Percentiles rank a stretch among this genome's conserved stretches.
phyloP scores from a whole-genome alignment of 192 early-diverging fungal genomes.

The Rhizophlyctis rosea region DNA sequence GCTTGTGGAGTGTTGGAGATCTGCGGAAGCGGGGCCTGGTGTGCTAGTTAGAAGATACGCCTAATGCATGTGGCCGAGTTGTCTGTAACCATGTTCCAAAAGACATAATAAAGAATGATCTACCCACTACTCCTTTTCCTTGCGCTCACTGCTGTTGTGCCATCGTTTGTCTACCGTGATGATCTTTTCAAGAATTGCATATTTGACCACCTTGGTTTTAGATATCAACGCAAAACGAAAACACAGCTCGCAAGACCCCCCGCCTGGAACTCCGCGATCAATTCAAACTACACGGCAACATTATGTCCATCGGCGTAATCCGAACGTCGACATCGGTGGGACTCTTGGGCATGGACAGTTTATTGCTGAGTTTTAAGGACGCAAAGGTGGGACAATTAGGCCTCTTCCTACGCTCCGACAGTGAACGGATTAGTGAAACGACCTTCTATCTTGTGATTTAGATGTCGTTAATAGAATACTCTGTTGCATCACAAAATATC shows the following conservation, averaged over 20 bases:
- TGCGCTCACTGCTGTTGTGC: too few species aligned
- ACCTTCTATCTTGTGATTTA: conserved; percentile 37
- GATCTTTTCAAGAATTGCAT: too few species aligned
- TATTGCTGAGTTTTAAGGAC: conserved; percentile 76
- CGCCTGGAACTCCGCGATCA: conserved; percentile 61
- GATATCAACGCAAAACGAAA: too few species aligned
- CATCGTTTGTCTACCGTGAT: too few species aligned
- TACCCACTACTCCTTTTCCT: too few species aligned
- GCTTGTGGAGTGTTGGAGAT: too few species aligned
- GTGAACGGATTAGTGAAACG: conserved; percentile 2
- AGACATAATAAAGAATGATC: too few species aligned
- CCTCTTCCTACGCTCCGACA: conserved; percentile 2
- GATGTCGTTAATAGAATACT: conserved; percentile 91
- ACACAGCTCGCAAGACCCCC: conserved; percentile 47
- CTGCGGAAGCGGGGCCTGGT: too few species aligned
- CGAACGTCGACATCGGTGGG: conserved; percentile 61
- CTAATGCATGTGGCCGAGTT: too few species aligned
- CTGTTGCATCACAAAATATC: conserved; percentile 65
- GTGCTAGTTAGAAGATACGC: too few species aligned
- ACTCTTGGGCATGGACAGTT: conserved; percentile 62
- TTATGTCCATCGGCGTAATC: conserved; percentile 70
- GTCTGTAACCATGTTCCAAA: too few species aligned
- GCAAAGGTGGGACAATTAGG: conserved; percentile 64
- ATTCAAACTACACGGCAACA: conserved; percentile 65
- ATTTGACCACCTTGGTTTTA: too few species aligned